Evolutionary conservation across 2,329 filamentous ascomycete genomes (phyloP).

Genomic region (Aspergillus sp.): DNA sequence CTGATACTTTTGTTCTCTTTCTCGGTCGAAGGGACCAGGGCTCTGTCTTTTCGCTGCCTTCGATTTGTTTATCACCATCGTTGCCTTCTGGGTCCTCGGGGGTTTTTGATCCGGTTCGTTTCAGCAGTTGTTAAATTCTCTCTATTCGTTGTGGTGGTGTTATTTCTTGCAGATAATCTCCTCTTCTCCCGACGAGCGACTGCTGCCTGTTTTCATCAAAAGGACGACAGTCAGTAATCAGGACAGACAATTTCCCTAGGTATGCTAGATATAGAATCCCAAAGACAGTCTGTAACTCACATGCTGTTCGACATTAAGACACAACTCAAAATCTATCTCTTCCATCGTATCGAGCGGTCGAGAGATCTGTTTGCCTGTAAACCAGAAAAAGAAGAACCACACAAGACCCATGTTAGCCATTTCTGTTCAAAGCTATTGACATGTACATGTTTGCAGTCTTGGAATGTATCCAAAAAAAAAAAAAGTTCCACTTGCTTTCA

Average conservation of each 20-base stretch:
- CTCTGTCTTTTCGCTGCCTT: neutral
- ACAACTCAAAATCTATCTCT: slow-evolving; percentile 15
- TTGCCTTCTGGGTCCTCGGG: neutral
- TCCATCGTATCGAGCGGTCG: slow-evolving; percentile 10
- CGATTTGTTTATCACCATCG: neutral
- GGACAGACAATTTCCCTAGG: no score
- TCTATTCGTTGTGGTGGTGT: neutral
- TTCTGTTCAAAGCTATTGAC: neutral
- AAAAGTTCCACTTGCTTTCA: neutral
- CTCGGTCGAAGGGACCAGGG: neutral
- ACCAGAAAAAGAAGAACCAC: neutral
- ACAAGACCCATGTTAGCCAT: neutral
- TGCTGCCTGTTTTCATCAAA: neutral
- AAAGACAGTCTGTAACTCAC: slow-evolving; percentile 4
- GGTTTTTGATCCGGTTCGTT: neutral
- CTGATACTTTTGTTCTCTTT: neutral
- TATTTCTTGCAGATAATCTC: neutral
- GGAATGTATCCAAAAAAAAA: neutral
- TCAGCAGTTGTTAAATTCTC: neutral
- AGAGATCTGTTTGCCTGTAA: neutral
- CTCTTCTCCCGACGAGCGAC: neutral
- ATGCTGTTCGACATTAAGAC: slow-evolving; percentile 8
- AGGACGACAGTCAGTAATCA: neutral
- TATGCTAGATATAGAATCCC: no score
- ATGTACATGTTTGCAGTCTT: neutral